These are phyloP conservation scores for Carex kokanica DNA, from an alignment of 176 grass and related monocot species.

Conservation along the genomic window DNA sequence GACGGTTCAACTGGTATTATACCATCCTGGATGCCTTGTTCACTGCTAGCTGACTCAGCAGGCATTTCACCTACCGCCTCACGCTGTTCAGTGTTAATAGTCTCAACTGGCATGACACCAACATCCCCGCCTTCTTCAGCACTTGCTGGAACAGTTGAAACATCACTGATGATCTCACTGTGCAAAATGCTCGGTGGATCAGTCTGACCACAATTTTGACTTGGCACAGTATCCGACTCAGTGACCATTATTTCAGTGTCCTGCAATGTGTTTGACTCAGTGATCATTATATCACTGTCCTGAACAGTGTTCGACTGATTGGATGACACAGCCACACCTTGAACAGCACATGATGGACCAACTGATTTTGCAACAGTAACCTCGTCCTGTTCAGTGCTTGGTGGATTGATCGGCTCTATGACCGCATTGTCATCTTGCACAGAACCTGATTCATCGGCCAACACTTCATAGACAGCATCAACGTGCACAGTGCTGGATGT, in stretches of 20 bases:
- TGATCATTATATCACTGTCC: not conserved
- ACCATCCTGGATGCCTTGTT: slow-evolving; percentile 12
- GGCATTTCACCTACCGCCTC: not conserved
- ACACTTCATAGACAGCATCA: slow-evolving; percentile 17
- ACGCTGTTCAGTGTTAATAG: not conserved
- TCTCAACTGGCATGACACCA: not conserved
- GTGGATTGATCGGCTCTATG: not conserved
- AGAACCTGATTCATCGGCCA: slow-evolving; percentile 23
- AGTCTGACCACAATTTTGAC: slow-evolving; percentile 9
- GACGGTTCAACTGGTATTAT: too few relatives aligned
- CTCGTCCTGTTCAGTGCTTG: not conserved
- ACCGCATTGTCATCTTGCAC: slow-evolving; percentile 26
- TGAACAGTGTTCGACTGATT: not conserved
- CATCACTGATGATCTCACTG: slow-evolving; percentile 21
- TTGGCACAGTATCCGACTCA: slow-evolving; percentile 15
- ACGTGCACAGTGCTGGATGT: not conserved
- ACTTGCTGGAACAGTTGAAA: slow-evolving; percentile 12
- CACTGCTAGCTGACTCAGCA: not conserved
- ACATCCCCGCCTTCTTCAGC: not conserved
- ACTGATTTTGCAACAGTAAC: not conserved
- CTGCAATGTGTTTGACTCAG: not conserved
- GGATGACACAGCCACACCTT: not conserved
- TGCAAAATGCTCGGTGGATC: slow-evolving; percentile 22
- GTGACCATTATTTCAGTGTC: not conserved
- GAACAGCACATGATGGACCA: not conserved